Evolutionary conservation across 1,284 basidiomycete genomes (phyloP).

Genomic region (Ceraceosorus guamensis): DNA sequence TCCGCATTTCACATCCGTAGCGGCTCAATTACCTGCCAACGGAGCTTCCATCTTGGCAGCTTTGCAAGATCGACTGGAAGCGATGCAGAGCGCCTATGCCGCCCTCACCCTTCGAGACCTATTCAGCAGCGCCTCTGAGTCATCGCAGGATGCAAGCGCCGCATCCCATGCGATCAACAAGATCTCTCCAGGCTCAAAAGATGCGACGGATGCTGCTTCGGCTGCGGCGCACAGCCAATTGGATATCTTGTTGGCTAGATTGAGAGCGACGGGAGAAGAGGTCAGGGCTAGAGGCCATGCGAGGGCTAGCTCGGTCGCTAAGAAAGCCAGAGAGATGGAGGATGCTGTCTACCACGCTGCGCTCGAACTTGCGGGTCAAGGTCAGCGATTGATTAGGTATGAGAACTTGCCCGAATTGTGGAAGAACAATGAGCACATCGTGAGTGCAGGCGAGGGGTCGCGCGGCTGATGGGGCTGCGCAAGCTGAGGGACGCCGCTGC

Average conservation of each 20-base stretch:
- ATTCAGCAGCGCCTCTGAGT: constrained; percentile 1
- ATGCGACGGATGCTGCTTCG: not conserved
- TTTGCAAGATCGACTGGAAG: constrained; percentile 28
- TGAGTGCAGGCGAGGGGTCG: not conserved
- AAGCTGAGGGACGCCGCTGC: not conserved
- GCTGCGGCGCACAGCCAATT: constrained; percentile 1
- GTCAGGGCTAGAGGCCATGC: constrained; percentile 4
- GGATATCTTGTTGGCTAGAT: constrained; percentile 1
- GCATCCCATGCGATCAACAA: too few relatives aligned
- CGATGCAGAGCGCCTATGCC: constrained; percentile 27
- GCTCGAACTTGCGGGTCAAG: constrained; percentile 35
- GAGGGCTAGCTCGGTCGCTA: not conserved
- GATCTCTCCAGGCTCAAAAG: too few relatives aligned
- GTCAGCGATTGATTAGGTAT: constrained; percentile 36
- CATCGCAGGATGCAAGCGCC: not conserved
- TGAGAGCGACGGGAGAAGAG: constrained; percentile 3
- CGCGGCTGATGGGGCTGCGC: too few relatives aligned
- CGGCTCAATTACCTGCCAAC: not conserved
- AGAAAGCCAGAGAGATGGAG: constrained; percentile 29
- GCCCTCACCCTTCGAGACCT: constrained; percentile 28
- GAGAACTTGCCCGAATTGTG: constrained; percentile 39
- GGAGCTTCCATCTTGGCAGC: constrained; percentile 18
- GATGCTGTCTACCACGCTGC: constrained; percentile 37
- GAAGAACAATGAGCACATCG: constrained; percentile 46
- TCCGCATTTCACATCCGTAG: constrained; percentile 1